Conservation (phyloP, 805 yeast genomes). For the Spencermartinsiella europaea region DNA sequence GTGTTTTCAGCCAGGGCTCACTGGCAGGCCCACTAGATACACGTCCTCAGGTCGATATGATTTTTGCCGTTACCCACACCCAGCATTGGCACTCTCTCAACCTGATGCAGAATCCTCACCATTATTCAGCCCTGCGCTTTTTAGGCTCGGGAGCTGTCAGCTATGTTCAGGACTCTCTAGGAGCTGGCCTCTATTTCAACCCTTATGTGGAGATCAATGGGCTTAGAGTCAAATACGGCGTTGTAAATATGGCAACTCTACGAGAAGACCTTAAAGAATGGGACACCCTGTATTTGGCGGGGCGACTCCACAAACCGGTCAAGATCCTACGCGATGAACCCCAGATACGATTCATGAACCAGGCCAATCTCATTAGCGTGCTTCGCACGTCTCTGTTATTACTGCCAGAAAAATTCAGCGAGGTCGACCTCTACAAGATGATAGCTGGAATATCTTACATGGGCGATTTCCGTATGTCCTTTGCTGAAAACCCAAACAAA, state of each 20-base stretch:
- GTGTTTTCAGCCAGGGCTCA: slow-evolving; percentile 73
- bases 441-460: slow-evolving; percentile 77
- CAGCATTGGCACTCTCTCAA: slow-evolving; percentile 73
- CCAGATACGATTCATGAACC: slow-evolving; percentile 60
- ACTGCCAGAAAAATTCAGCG: slow-evolving; percentile 47
- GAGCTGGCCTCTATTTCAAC: slow-evolving; percentile 92
- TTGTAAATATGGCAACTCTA: slow-evolving; percentile 58
- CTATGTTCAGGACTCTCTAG: slow-evolving; percentile 52
- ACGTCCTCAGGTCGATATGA: slow-evolving; percentile 77
- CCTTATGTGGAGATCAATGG: slow-evolving; percentile 72
- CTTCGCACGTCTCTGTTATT: slow-evolving; percentile 61
- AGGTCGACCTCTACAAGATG: slow-evolving; percentile 63
- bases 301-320: slow-evolving; percentile 92
- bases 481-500: slow-evolving; percentile 91
- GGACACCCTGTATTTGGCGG: slow-evolving; percentile 83
- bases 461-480: slow-evolving; percentile 82
- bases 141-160: slow-evolving; percentile 58
- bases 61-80: slow-evolving; percentile 73
- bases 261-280: slow-evolving; percentile 73
- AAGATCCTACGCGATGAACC: slow-evolving; percentile 63
- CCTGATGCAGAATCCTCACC: slow-evolving; percentile 59
- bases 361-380: slow-evolving; percentile 72
- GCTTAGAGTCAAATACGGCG: slow-evolving; percentile 75
- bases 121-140: slow-evolving; percentile 64
- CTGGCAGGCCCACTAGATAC: slow-evolving; percentile 4